Conservation (phyloP, 108 stramenopile species). For the Pseudonitzschia delicatissima region DNA sequence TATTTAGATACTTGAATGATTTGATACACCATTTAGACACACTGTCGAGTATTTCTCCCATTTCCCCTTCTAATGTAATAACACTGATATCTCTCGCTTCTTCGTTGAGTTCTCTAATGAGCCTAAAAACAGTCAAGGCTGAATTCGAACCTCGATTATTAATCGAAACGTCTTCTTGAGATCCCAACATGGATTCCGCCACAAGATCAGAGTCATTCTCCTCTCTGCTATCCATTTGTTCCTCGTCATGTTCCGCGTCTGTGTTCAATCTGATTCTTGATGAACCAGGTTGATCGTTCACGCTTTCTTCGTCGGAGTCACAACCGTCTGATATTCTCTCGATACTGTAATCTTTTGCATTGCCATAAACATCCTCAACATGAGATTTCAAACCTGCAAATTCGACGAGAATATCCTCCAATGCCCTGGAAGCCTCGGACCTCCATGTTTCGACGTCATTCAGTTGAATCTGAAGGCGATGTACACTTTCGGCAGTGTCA, state of each 20-base stretch:
- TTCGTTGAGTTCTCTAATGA: conserved; percentile 39
- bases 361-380: conserved; percentile 29
- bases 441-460: conserved; percentile 46
- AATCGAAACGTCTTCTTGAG: conserved; percentile 16
- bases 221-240: neutral
- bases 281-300: neutral
- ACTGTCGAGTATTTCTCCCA: conserved; percentile 45
- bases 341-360: conserved; percentile 24
- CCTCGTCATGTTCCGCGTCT: neutral
- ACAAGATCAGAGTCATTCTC: neutral
- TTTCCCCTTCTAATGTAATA: conserved; percentile 44
- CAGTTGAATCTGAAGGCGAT: conserved; percentile 44
- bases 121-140: conserved; percentile 20
- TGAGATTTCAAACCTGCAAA: conserved; percentile 42
- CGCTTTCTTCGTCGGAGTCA: conserved; percentile 6
- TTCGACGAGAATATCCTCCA: conserved; percentile 48
- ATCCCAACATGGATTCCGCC: neutral
- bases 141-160: neutral
- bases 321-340: conserved; percentile 5
- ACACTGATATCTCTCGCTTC: conserved; percentile 42
- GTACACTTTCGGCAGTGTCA: conserved; percentile 44
- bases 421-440: conserved; percentile 31
- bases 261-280: neutral
- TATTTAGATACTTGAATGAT: conserved; percentile 45
- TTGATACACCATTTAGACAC: conserved; percentile 48